Evolutionary conservation across 2,329 filamentous ascomycete genomes (phyloP).

Genomic region (Aspergillus sergii): DNA sequence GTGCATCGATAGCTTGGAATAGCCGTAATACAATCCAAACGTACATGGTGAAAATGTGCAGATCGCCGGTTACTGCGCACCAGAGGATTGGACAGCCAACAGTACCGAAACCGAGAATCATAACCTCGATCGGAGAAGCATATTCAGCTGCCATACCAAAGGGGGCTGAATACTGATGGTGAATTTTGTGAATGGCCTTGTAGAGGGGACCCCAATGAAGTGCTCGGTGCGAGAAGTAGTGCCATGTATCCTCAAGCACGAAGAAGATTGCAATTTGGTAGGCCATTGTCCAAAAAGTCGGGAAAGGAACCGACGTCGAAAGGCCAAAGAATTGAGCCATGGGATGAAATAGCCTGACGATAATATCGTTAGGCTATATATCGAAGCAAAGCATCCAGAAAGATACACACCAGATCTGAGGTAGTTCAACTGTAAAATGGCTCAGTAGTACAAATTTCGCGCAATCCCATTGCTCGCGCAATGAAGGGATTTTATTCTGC

Average conservation of each 20-base stretch:
- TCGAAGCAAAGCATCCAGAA: not conserved
- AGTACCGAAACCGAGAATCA: conserved; percentile 87
- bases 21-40: conserved; percentile 89
- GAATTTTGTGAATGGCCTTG: conserved; percentile 97
- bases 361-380: conserved; percentile 10
- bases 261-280: conserved; percentile 94
- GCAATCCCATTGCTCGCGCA: conserved; percentile 92
- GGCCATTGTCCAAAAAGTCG: conserved; percentile 79
- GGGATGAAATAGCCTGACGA: conserved; percentile 82
- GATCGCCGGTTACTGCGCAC: conserved; percentile 78
- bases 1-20: conserved; percentile 96
- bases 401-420: conserved; percentile 80
- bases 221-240: conserved; percentile 93
- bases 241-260: conserved; percentile 94
- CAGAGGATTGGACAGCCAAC: conserved; percentile 82
- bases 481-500: conserved; percentile 83
- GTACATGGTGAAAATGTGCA: conserved; percentile 98
- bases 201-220: conserved; percentile 96
- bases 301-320: conserved; percentile 86
- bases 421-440: conserved; percentile 97
- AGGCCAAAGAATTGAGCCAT: conserved; percentile 92
- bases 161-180: conserved; percentile 97
- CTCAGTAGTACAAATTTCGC: conserved; percentile 88
- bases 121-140: conserved; percentile 94
- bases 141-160: conserved; percentile 97